phyloP scores from a whole-genome alignment of 1,284 basidiomycete species.

The Trichosporon inkin region DNA sequence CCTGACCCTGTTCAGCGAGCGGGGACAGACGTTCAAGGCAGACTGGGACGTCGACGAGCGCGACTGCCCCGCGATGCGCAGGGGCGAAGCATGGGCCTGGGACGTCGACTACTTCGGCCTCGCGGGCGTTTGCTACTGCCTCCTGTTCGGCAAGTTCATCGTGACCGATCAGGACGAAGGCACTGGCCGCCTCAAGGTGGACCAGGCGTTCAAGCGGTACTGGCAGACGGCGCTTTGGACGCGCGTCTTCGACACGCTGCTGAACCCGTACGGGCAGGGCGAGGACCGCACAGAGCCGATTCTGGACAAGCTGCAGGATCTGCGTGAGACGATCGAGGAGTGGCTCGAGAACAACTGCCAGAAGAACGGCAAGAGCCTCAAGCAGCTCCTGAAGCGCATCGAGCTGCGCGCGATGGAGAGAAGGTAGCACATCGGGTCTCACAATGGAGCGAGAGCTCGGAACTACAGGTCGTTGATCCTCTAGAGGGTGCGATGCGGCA shows the following conservation, averaged over 20 bases:
- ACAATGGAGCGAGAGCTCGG: no score
- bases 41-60: constrained; percentile 83
- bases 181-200: constrained; percentile 60
- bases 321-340: constrained; percentile 76
- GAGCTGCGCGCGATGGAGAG: constrained; percentile 37
- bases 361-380: constrained; percentile 79
- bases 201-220: constrained; percentile 81
- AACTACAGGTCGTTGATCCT: no score
- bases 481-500: no score
- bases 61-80: constrained; percentile 86
- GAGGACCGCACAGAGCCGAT: constrained; percentile 63
- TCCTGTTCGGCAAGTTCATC: constrained; percentile 95
- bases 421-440: neutral
- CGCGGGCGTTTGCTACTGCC: constrained; percentile 86
- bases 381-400: constrained; percentile 61
- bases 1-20: constrained; percentile 67
- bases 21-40: constrained; percentile 69
- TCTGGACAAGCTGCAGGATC: constrained; percentile 59
- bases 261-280: constrained; percentile 65
- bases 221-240: constrained; percentile 91
- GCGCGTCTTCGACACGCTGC: constrained; percentile 73
- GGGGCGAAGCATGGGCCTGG: constrained; percentile 80
- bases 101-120: constrained; percentile 95
- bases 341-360: constrained; percentile 76
- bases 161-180: constrained; percentile 54